Base-by-base conservation (phyloP, 73 alveolate genomes). In the Tetrahymena thermophila region DNA sequence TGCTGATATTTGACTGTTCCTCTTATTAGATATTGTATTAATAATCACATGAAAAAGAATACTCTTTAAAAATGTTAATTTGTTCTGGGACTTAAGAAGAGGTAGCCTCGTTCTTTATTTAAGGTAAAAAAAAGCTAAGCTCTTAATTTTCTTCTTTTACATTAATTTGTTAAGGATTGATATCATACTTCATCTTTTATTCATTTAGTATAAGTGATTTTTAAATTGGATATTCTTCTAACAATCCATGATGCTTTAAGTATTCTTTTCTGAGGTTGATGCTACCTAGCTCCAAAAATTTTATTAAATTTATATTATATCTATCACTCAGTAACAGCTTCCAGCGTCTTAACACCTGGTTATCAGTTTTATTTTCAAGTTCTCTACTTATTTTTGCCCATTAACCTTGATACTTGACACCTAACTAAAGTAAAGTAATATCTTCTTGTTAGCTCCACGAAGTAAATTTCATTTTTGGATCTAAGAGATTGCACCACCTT, bases 401-500 rank as follows among this genome's bases (percentile, higher is more conserved):
- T n/a, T 71, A 71, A 3, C 89, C 89, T 31, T 71, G 31, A 13
- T 71, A 71, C 11, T 71, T 71, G 31, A 71, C 89, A 19, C 89
- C 89, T n/a, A 71, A 71, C 17, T 28, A 17, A 31, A 71, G 89
- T 8, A 98, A 94, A 95, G 96, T 95, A 23, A 96, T n/a, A 85
- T 97, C 99, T 95, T 98, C 99, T 85, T 98, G 99, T 55, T 96
- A 55, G 56, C 98, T 97, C 99, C 99, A 98, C 43, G 95, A 96
- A 38, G 97, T 97, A 23, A 95, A 97, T 95, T 98, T 98, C 93
- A 98, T 93, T 38, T 97, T 96, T 34, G 99, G 99, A 83, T 98
- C 99, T 44, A 98, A 96, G 2, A 98, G 97, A 97, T 98, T 98
- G 84, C 99, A 98, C 98, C 99, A 98, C 95, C 99, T 98, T 96